Evolutionary conservation across 768 basidiomycete species (phyloP).

Genomic region (Trametes meyenii): DNA sequence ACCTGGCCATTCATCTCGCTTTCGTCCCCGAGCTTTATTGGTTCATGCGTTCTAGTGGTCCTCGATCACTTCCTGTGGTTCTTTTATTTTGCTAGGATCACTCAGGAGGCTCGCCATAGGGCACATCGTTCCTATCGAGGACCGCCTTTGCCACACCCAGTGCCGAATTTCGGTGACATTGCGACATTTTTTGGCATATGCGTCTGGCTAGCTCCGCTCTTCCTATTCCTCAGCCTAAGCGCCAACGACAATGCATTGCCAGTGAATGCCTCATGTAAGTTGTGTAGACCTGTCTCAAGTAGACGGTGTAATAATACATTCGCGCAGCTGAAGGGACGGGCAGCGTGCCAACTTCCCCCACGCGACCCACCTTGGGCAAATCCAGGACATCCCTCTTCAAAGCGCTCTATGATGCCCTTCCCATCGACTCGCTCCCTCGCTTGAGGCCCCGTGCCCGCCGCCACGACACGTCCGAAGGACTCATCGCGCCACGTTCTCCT

Average conservation of each 20-base stretch:
- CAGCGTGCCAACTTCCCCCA: constrained; percentile 27
- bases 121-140: constrained; percentile 49
- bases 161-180: constrained; percentile 64
- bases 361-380: constrained; percentile 36
- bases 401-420: constrained; percentile 54
- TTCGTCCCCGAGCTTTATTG: constrained; percentile 79
- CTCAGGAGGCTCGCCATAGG: constrained; percentile 61
- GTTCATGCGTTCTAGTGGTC: constrained; percentile 84
- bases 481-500: constrained; percentile 65
- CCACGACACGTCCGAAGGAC: constrained; percentile 61
- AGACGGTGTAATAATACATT: neutral
- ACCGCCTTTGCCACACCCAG: constrained; percentile 35
- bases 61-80: constrained; percentile 96
- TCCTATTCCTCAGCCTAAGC: constrained; percentile 92
- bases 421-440: constrained; percentile 43
- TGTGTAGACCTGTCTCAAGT: neutral
- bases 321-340: constrained; percentile 22
- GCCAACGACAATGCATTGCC: constrained; percentile 98
- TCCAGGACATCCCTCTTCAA: constrained; percentile 68
- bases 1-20: constrained; percentile 95
- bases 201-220: constrained; percentile 90
- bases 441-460: constrained; percentile 48
- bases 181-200: constrained; percentile 84
- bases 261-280: constrained; percentile 55
- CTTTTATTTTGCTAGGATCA: constrained; percentile 82